phyloP scores from a whole-genome alignment of 176 grass and related monocot species.

The Thalia dealbata region DNA sequence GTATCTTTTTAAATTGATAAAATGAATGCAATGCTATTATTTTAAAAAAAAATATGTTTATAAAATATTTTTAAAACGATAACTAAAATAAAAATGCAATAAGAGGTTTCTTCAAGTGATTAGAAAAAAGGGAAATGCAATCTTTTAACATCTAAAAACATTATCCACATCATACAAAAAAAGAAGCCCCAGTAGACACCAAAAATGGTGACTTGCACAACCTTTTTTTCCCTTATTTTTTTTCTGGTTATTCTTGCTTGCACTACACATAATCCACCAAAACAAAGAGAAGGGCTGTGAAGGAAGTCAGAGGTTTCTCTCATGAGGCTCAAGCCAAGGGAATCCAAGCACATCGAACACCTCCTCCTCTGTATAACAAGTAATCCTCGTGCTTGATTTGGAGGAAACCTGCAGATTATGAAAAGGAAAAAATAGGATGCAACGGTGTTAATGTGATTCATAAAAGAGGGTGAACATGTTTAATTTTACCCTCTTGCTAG shows the following conservation, averaged over 20 bases:
- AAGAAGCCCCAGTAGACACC: no score
- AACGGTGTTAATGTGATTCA: not conserved
- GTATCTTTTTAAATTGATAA: no score
- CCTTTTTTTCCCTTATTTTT: not conserved
- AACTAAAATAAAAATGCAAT: no score
- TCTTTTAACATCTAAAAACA: no score
- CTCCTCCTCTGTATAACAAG: constrained; percentile 68
- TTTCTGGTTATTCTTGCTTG: not conserved
- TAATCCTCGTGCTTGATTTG: constrained; percentile 47
- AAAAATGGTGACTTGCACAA: not conserved
- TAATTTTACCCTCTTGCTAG: constrained; percentile 57
- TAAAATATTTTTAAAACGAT: no score
- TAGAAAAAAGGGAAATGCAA: no score
- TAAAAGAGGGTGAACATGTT: not conserved
- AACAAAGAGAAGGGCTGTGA: no score
- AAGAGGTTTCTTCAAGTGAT: no score
- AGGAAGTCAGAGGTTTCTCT: constrained; percentile 46
- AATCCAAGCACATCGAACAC: constrained; percentile 82
- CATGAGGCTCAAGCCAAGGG: constrained; percentile 70
- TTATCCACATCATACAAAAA: no score
- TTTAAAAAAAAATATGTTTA: no score
- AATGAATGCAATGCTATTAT: no score
- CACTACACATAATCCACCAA: not conserved
- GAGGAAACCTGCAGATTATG: constrained; percentile 33
- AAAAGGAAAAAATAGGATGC: not conserved